Conservation (phyloP, 1,284 basidiomycete species). For the Sporisorium sorghi region DNA sequence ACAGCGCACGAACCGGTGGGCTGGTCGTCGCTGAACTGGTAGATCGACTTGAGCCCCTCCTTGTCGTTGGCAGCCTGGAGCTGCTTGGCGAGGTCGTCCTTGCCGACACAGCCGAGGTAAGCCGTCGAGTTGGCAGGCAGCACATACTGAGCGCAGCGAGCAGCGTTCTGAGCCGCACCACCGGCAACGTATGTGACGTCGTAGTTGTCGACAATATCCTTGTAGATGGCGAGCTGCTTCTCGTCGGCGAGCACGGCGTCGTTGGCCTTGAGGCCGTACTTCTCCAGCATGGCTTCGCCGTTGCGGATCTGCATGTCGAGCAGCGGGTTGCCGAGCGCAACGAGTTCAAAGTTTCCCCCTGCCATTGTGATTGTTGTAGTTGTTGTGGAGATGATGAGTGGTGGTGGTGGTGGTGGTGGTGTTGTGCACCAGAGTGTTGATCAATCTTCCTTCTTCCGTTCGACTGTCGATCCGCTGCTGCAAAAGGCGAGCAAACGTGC, state of each 20-base stretch:
- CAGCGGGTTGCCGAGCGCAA: constrained; percentile 69
- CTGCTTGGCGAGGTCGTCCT: constrained; percentile 89
- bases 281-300: constrained; percentile 85
- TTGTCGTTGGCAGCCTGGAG: constrained; percentile 91
- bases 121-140: constrained; percentile 81
- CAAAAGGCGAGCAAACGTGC: not conserved
- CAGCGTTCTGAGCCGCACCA: constrained; percentile 95
- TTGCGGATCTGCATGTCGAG: constrained; percentile 72
- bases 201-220: constrained; percentile 83
- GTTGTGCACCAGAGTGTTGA: not conserved
- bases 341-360: constrained; percentile 64
- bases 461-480: not conserved
- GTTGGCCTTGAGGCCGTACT: constrained; percentile 93
- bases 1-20: constrained; percentile 98
- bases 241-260: constrained; percentile 95
- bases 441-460: too few relatives aligned
- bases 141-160: constrained; percentile 90
- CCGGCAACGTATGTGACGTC: constrained; percentile 92
- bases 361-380: too few relatives aligned
- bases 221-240: constrained; percentile 82
- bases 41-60: constrained; percentile 89
- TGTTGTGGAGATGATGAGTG: too few relatives aligned
- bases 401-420: constrained; percentile 1
- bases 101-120: constrained; percentile 93
- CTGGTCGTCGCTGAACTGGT: constrained; percentile 85